These are phyloP conservation scores for Umbellularia californica DNA, from an alignment of 164 flowering plant genomes.

Conservation along the genomic window DNA sequence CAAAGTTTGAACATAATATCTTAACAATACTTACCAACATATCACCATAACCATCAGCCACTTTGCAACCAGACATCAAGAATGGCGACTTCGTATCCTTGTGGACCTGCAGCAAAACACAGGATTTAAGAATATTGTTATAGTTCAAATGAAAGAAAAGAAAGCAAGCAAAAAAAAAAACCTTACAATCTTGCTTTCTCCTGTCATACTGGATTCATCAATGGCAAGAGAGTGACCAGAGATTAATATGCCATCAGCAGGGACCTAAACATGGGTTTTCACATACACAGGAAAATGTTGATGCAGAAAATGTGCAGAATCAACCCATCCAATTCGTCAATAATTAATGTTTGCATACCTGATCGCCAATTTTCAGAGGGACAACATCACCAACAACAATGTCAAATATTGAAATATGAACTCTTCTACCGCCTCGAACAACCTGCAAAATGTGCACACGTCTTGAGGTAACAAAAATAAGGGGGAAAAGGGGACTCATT, in stretches of 20 bases:
- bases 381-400: constrained; percentile 94
- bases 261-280: constrained; percentile 44
- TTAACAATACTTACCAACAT: constrained; percentile 65
- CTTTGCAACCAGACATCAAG: constrained; percentile 96
- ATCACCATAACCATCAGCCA: constrained; percentile 93
- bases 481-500: background rate
- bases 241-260: constrained; percentile 86
- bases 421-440: constrained; percentile 78
- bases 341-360: constrained; percentile 33
- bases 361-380: constrained; percentile 94
- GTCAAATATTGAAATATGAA: constrained; percentile 82
- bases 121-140: background rate
- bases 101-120: constrained; percentile 44
- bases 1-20: too few species aligned
- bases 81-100: constrained; percentile 77
- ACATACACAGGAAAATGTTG: background rate
- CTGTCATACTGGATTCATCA: constrained; percentile 99
- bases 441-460: constrained; percentile 35
- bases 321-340: background rate
- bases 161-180: background rate
- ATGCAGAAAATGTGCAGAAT: background rate
- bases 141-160: background rate
- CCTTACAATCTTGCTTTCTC: constrained; percentile 92
- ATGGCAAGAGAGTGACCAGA: constrained; percentile 87
- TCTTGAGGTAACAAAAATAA: background rate